Conservation (phyloP, 331 rosid genomes). For the Malus hybrid region DNA sequence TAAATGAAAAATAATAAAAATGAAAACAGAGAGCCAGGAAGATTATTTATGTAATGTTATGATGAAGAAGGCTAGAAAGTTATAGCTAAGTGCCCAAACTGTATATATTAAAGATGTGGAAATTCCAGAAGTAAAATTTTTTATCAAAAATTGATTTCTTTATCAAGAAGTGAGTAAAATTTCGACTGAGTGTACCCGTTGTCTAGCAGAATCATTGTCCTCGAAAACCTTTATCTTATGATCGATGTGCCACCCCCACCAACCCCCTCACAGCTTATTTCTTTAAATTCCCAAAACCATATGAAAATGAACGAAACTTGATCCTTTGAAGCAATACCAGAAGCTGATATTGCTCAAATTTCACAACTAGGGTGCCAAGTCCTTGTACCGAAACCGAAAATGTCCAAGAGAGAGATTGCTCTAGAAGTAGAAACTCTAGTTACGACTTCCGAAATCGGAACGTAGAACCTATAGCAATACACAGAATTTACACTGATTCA, state of each 20-base stretch:
- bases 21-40: background rate
- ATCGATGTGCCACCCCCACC: slow-evolving; percentile 27
- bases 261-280: slow-evolving; percentile 5
- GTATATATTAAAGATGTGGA: slow-evolving; percentile 58
- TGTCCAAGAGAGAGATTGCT: background rate
- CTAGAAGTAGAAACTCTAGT: background rate
- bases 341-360: slow-evolving; percentile 14
- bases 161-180: slow-evolving; percentile 41
- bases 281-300: slow-evolving; percentile 1
- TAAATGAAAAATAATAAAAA: background rate
- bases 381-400: background rate
- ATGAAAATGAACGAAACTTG: background rate
- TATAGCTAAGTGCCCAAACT: slow-evolving; percentile 35
- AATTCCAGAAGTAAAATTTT: slow-evolving; percentile 77
- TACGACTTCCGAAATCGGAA: slow-evolving; percentile 22
- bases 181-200: slow-evolving; percentile 42
- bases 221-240: slow-evolving; percentile 13
- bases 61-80: background rate
- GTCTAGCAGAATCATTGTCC: slow-evolving; percentile 63
- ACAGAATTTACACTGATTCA: slow-evolving; percentile 18
- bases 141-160: slow-evolving; percentile 48
- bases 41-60: background rate
- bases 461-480: slow-evolving; percentile 25
- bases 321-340: slow-evolving; percentile 11
- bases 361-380: slow-evolving; percentile 1